These are phyloP conservation scores for Umbilicaria muhlenbergii DNA, from an alignment of 495 filamentous ascomycete genomes.

Conservation along the genomic window DNA sequence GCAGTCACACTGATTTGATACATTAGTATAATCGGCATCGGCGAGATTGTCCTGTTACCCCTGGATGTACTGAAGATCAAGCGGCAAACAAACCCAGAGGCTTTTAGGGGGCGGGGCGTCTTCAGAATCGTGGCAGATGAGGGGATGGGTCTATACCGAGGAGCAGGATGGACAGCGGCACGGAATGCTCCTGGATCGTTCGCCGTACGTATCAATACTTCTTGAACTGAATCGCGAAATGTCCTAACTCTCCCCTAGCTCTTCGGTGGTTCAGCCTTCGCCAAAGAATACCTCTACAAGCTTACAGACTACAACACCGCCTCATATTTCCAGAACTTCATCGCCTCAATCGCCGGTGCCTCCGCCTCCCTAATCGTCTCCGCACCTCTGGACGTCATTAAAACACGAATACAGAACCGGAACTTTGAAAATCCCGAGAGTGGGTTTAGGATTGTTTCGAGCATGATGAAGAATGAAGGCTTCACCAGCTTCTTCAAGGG, in stretches of 20 bases:
- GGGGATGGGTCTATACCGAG: slow-evolving; percentile 89
- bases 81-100: slow-evolving; percentile 96
- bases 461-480: slow-evolving; percentile 86
- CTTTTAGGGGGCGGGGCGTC: slow-evolving; percentile 86
- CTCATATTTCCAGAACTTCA: slow-evolving; percentile 91
- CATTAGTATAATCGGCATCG: slow-evolving; percentile 77
- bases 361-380: slow-evolving; percentile 86
- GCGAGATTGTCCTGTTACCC: slow-evolving; percentile 88
- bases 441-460: slow-evolving; percentile 75
- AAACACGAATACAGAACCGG: slow-evolving; percentile 96
- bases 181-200: slow-evolving; percentile 95
- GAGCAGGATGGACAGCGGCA: slow-evolving; percentile 95
- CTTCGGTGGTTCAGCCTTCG: slow-evolving; percentile 95
- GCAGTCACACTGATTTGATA: slow-evolving; percentile 7
- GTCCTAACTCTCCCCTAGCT: slow-evolving; percentile 39
- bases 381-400: slow-evolving; percentile 94
- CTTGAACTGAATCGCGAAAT: slow-evolving; percentile 3
- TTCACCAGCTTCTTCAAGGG: slow-evolving; percentile 90
- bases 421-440: slow-evolving; percentile 97
- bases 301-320: slow-evolving; percentile 89
- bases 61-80: slow-evolving; percentile 99
- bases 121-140: slow-evolving; percentile 84
- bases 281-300: slow-evolving; percentile 85
- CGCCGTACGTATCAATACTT: slow-evolving; percentile 46
- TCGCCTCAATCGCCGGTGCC: slow-evolving; percentile 88